Conservation (phyloP, 1,139 yeast species). For the Geotrichum candidum region DNA sequence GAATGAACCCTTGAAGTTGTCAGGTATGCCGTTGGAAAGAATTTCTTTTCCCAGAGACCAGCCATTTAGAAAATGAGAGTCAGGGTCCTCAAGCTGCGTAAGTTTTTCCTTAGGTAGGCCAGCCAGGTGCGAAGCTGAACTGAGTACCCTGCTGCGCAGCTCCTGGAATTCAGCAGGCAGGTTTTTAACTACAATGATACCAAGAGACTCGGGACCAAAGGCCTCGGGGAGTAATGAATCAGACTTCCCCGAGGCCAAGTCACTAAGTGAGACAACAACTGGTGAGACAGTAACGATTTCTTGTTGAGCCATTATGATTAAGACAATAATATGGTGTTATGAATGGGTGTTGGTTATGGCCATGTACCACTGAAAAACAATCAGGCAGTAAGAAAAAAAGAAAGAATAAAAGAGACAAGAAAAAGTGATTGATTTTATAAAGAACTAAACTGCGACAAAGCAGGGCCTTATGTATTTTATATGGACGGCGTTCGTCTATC, state of each 20-base stretch:
- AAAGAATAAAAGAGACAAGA: too few species aligned
- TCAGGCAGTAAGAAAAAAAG: not conserved
- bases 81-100: slow-evolving; percentile 43
- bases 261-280: slow-evolving; percentile 35
- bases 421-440: too few species aligned
- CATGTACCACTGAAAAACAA: not conserved
- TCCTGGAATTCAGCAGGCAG: slow-evolving; percentile 40
- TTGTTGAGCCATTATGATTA: not conserved
- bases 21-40: slow-evolving; percentile 41
- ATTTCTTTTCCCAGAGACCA: slow-evolving; percentile 64
- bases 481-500: too few species aligned
- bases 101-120: slow-evolving; percentile 38
- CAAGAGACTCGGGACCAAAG: slow-evolving; percentile 55
- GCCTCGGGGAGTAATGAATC: slow-evolving; percentile 40
- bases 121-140: slow-evolving; percentile 45
- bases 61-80: slow-evolving; percentile 50
- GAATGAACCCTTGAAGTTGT: slow-evolving; percentile 52
- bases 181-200: slow-evolving; percentile 45
- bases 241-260: slow-evolving; percentile 37
- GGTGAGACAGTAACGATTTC: slow-evolving; percentile 16
- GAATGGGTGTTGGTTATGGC: not conserved
- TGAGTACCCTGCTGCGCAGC: slow-evolving; percentile 43
- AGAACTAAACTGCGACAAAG: too few species aligned
- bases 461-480: too few species aligned
- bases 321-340: not conserved